phyloP scores from a whole-genome alignment of 192 early-diverging fungal species.

The Pecoramyces ruminantium region DNA sequence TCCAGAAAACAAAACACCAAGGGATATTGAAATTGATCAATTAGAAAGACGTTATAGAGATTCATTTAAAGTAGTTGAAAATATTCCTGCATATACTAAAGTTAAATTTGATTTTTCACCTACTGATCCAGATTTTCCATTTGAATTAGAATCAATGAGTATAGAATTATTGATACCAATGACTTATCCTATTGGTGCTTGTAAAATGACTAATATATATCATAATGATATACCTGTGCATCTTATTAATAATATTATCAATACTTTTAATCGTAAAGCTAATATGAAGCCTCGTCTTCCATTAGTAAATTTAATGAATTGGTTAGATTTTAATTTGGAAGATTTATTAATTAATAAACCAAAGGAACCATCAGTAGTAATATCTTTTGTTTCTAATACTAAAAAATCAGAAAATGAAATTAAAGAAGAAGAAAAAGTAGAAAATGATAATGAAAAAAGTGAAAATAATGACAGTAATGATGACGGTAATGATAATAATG shows the following conservation, averaged over 20 bases:
- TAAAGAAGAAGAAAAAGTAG: neutral
- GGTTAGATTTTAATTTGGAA: slow-evolving; percentile 42
- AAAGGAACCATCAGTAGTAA: slow-evolving; percentile 11
- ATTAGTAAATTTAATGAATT: slow-evolving; percentile 21
- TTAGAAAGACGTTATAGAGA: neutral
- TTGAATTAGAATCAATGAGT: slow-evolving; percentile 42
- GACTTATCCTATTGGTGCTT: slow-evolving; percentile 28
- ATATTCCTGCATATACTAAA: neutral
- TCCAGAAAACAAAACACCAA: neutral
- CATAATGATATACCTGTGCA: slow-evolving; percentile 5
- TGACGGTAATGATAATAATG: neutral
- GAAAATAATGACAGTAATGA: neutral
- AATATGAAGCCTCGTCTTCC: slow-evolving; percentile 2
- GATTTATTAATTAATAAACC: slow-evolving; percentile 11
- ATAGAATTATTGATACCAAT: slow-evolving; percentile 40
- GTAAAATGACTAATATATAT: slow-evolving; percentile 13
- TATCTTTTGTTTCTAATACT: slow-evolving; percentile 13
- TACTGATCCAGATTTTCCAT: slow-evolving; percentile 61
- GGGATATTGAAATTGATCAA: neutral
- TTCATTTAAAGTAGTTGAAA: neutral
- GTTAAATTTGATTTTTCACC: neutral
- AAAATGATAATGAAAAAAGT: neutral
- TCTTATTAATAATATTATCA: slow-evolving; percentile 4
- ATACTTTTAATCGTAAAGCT: slow-evolving; percentile 8
- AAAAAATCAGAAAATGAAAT: neutral